phyloP scores from a whole-genome alignment of 2,329 filamentous ascomycete genomes.

The Hypoxylon sp. region DNA sequence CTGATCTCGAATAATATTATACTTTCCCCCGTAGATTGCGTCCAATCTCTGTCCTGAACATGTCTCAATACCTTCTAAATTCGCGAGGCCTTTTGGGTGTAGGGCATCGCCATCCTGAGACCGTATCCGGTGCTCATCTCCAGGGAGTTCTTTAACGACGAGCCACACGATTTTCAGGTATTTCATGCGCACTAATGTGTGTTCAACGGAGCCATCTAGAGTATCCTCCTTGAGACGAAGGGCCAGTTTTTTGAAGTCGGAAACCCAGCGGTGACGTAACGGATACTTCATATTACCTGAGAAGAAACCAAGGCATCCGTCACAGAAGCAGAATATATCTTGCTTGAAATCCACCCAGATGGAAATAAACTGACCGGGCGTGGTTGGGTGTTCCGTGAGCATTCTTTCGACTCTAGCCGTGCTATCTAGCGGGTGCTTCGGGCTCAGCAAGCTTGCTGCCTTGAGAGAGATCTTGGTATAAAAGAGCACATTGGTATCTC shows the following conservation, averaged over 20 bases:
- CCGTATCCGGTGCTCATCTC: too few species aligned
- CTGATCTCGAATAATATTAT: background rate
- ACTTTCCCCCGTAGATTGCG: too few species aligned
- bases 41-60: too few species aligned
- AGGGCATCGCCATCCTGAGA: background rate
- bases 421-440: background rate
- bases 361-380: background rate
- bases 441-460: too few species aligned
- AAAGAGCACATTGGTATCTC: background rate
- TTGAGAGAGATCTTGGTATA: background rate
- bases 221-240: background rate
- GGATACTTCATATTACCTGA: background rate
- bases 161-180: background rate
- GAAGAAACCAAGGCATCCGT: background rate
- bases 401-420: background rate
- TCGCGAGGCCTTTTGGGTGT: background rate
- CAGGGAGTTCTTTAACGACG: background rate
- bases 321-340: background rate
- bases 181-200: background rate
- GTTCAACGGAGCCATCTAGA: background rate
- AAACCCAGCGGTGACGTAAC: background rate
- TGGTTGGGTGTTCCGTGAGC: background rate
- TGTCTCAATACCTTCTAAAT: background rate
- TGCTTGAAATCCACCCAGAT: background rate
- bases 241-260: background rate